phyloP scores from a whole-genome alignment of 345 rosid genomes.

The Gossypium mustelinum region DNA sequence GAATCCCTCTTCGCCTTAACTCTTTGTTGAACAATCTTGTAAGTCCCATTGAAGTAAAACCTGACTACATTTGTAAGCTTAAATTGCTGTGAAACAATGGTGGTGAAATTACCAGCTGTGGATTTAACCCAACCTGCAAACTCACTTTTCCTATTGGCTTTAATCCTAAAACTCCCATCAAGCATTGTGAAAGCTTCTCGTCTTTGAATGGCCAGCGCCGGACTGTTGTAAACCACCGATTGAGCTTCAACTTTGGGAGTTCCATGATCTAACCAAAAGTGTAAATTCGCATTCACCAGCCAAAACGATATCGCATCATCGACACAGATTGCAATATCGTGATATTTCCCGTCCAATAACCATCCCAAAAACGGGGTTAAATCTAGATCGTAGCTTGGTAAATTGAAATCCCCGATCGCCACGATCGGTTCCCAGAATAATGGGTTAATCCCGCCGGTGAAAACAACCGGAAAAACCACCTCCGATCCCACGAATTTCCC shows the following conservation, averaged over 20 bases:
- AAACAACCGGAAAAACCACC: conserved; percentile 72
- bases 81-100: conserved; percentile 35
- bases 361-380: conserved; percentile 65
- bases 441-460: conserved; percentile 84
- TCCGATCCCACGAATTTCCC: conserved; percentile 66
- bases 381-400: conserved; percentile 75
- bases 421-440: conserved; percentile 83
- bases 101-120: conserved; percentile 57
- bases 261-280: conserved; percentile 59
- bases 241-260: conserved; percentile 38
- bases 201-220: conserved; percentile 28
- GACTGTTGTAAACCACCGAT: conserved; percentile 26
- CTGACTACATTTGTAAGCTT: conserved; percentile 40
- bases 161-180: conserved; percentile 61
- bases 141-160: conserved; percentile 41
- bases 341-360: conserved; percentile 56
- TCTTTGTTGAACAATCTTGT: conserved; percentile 45
- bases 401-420: conserved; percentile 65
- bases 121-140: conserved; percentile 73
- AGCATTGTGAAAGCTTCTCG: conserved; percentile 39
- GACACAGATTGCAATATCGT: conserved; percentile 55
- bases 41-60: conserved; percentile 44
- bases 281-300: conserved; percentile 83
- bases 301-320: conserved; percentile 59
- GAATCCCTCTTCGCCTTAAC: conserved; percentile 37